Base-by-base conservation (phyloP, 345 rosid species). In the Syzygium oleosum region DNA sequence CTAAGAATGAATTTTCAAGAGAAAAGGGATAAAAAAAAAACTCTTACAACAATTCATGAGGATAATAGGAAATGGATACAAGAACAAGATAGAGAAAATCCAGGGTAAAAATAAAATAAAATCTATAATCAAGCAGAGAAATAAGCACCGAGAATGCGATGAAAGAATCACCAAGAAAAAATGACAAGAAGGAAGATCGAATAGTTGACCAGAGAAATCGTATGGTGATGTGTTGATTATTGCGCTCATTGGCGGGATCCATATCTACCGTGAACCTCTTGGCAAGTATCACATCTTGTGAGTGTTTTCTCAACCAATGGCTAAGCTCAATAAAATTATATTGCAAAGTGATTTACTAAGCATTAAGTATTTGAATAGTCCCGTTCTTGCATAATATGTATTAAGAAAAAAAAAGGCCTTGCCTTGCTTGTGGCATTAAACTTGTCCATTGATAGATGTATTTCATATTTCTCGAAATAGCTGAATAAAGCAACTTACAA, bases 51-150 rank as follows among this genome's bases (percentile, higher is more conserved):
- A 59, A 25, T 12, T 59, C 65, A 58, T 11, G 14, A 56, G 13
- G 15, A 58, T 0, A 58, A 25, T 0, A 25, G 65, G 16, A 59
- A 59, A 59, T 27, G 0, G 0, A 5, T 25, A 5, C 7, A 1
- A 59, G 29, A 27, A 59, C 15, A 59, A 2, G 29, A 25, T 59
- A 59, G 11, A 25, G 0, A 58, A 58, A 58, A 58, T 58, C 15
- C 1, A 25, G 12, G 65, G 31, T 2, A 27, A 12, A 59, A 59
- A 27, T 7, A 8, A 54, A 27, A 27, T 17, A 9, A 59, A 58
- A 25, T 0, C 31, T 59, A 12, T 59, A 63, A 2, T n/a, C 38
- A 27, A 63, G 38, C 10, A n/a, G 38, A 63, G 34, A 63, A 14
- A 1, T 29, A n/a, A n/a, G 34, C n/a, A 2, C 19, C 7, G 19